phyloP scores from a whole-genome alignment of 306 rosid species.

The Mucuna pruriens region DNA sequence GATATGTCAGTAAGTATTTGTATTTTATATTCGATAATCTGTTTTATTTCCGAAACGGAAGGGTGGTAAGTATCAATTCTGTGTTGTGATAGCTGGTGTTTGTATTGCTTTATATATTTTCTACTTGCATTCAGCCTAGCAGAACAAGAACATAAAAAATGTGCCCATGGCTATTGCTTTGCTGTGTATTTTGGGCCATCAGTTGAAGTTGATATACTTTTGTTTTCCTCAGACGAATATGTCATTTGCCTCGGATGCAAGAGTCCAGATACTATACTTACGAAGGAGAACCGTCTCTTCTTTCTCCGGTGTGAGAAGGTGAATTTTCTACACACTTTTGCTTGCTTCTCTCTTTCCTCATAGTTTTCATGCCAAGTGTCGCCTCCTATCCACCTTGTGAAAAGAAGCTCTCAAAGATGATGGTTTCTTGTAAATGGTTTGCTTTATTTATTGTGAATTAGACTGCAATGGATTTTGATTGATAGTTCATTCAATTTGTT shows the following conservation, averaged over 20 bases:
- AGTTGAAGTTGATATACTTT: background rate
- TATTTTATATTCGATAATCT: background rate
- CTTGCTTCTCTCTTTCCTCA: background rate
- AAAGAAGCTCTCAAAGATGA: background rate
- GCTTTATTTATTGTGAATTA: background rate
- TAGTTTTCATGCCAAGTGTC: background rate
- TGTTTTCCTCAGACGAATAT: constrained; percentile 70
- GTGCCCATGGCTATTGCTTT: background rate
- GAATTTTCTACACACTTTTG: constrained; percentile 19
- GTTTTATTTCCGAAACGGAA: background rate
- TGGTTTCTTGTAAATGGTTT: background rate
- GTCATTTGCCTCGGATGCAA: constrained; percentile 93
- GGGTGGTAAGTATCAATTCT: background rate
- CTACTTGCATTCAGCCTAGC: background rate
- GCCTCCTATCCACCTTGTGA: too few relatives aligned
- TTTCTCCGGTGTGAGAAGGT: constrained; percentile 99
- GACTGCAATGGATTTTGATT: background rate
- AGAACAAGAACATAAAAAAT: background rate
- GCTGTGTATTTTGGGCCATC: background rate
- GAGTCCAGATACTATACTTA: constrained; percentile 93
- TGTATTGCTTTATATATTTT: constrained; percentile 6
- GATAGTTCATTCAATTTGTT: background rate
- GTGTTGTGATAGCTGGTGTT: background rate
- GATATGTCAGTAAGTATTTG: constrained; percentile 83
- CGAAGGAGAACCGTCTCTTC: constrained; percentile 96